Conservation (phyloP, 495 filamentous ascomycete genomes). For the Zalerion maritima region DNA sequence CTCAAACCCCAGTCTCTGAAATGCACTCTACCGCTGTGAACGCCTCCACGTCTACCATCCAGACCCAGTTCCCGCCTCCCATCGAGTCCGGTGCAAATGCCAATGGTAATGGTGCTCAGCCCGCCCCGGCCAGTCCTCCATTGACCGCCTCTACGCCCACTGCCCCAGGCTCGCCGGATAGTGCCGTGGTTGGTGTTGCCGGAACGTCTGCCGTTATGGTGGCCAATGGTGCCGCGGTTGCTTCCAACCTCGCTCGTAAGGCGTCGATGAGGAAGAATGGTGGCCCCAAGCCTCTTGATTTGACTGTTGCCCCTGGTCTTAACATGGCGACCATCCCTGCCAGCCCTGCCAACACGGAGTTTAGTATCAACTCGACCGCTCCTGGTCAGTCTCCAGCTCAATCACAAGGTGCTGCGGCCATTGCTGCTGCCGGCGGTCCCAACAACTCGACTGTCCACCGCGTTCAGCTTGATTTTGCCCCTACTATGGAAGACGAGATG, state of each 20-base stretch:
- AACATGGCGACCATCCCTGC: constrained; percentile 26
- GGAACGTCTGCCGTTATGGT: constrained; percentile 22
- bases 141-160: constrained; percentile 1
- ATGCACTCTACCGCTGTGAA: constrained; percentile 15
- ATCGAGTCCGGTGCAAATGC: constrained; percentile 9
- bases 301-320: constrained; percentile 24
- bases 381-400: constrained; percentile 31
- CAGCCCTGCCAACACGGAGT: constrained; percentile 47
- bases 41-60: constrained; percentile 16
- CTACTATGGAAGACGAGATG: constrained; percentile 84
- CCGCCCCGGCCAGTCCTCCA: no score
- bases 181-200: constrained; percentile 19
- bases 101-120: constrained; percentile 3
- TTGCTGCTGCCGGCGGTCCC: constrained; percentile 41
- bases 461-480: constrained; percentile 89
- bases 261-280: constrained; percentile 27
- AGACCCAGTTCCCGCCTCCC: constrained; percentile 15
- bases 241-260: constrained; percentile 24
- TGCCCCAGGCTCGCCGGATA: not conserved
- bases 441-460: constrained; percentile 56
- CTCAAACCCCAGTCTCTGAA: constrained; percentile 17
- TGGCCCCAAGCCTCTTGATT: constrained; percentile 30
- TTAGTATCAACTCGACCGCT: constrained; percentile 36
- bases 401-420: constrained; percentile 31
- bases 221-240: constrained; percentile 15